phyloP scores from a whole-genome alignment of 2,329 filamentous ascomycete species.

The Neoarthrinium moseri region DNA sequence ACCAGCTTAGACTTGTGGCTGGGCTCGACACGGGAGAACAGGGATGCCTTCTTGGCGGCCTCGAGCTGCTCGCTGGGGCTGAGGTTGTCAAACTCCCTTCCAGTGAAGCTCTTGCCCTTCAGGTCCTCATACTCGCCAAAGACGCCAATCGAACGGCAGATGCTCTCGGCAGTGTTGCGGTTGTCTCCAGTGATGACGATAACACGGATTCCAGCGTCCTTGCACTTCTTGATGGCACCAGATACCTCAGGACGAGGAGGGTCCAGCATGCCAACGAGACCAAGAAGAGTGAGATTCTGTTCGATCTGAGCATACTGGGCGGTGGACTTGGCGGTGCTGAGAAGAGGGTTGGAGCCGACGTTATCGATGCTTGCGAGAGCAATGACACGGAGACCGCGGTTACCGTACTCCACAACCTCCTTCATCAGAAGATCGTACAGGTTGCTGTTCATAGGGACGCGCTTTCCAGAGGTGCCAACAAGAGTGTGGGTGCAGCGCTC shows the following conservation, averaged over 20 bases:
- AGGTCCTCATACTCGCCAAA: slow-evolving; percentile 82
- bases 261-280: slow-evolving; percentile 94
- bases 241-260: slow-evolving; percentile 91
- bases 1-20: slow-evolving; percentile 97
- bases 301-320: slow-evolving; percentile 84
- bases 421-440: slow-evolving; percentile 69
- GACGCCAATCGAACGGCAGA: slow-evolving; percentile 95
- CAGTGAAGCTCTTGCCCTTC: slow-evolving; percentile 89
- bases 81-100: slow-evolving; percentile 88
- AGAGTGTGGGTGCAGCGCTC: slow-evolving; percentile 86
- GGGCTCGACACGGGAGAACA: slow-evolving; percentile 96
- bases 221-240: slow-evolving; percentile 82
- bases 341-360: slow-evolving; percentile 66
- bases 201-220: slow-evolving; percentile 89
- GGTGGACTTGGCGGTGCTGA: slow-evolving; percentile 75
- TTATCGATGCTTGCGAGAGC: slow-evolving; percentile 84
- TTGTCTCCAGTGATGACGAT: slow-evolving; percentile 99
- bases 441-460: slow-evolving; percentile 68
- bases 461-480: slow-evolving; percentile 75
- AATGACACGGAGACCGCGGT: slow-evolving; percentile 90
- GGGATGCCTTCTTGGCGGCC: slow-evolving; percentile 79
- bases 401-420: slow-evolving; percentile 87
- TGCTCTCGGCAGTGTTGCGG: slow-evolving; percentile 94
- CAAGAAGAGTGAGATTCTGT: slow-evolving; percentile 90
- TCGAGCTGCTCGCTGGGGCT: slow-evolving; percentile 76